Evolutionary conservation across 176 grass and related monocot genomes (phyloP).

Genomic region (Eragrostis curvula): DNA sequence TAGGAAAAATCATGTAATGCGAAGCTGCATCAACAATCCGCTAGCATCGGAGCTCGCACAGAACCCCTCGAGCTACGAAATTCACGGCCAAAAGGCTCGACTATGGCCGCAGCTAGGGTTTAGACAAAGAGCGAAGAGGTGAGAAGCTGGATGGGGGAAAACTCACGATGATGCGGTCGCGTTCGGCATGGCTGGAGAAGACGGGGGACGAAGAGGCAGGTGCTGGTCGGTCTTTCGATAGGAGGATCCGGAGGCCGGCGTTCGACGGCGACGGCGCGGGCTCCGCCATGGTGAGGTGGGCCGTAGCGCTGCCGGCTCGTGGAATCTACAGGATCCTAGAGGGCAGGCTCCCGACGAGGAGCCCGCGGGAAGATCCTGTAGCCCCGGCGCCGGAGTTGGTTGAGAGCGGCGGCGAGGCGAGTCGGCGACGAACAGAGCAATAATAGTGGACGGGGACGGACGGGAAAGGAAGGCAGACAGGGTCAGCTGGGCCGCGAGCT

Average conservation of each 20-base stretch:
- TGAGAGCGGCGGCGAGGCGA: background rate
- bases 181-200: slow-evolving; percentile 79
- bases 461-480: background rate
- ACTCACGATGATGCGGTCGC: slow-evolving; percentile 84
- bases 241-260: slow-evolving; percentile 72
- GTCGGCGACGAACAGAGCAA: background rate
- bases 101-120: slow-evolving; percentile 16
- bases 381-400: background rate
- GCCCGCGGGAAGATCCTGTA: background rate
- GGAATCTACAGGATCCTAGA: background rate
- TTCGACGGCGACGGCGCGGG: slow-evolving; percentile 46
- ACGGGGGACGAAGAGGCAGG: background rate
- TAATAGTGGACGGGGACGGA: background rate
- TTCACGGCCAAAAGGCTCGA: background rate
- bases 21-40: background rate
- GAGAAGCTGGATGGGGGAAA: background rate
- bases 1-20: background rate
- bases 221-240: slow-evolving; percentile 56
- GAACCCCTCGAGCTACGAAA: background rate
- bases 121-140: background rate
- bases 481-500: background rate
- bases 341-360: background rate
- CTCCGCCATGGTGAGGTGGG: slow-evolving; percentile 47
- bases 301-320: background rate
- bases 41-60: background rate